Conservation (phyloP, 306 rosid genomes). For the Carpinus fangiana region DNA sequence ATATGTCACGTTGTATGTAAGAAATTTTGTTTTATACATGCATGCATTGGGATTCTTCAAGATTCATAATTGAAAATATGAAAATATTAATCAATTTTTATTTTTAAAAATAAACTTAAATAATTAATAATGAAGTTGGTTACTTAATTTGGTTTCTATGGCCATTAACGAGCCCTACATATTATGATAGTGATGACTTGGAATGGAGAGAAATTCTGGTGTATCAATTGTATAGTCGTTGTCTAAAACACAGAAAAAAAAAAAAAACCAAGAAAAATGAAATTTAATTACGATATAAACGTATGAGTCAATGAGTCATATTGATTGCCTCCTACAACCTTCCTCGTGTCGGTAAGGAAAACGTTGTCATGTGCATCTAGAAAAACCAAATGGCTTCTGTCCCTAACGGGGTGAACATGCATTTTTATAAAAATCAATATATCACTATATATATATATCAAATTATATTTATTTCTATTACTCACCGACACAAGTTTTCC, state of each 20-base stretch:
- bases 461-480: not conserved
- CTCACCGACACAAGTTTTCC: no score
- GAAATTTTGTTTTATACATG: no score
- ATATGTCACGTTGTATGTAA: no score
- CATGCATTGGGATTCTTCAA: no score
- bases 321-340: not conserved
- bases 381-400: slow-evolving; percentile 44
- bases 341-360: slow-evolving; percentile 41
- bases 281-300: no score
- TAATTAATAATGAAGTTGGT: no score
- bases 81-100: not conserved
- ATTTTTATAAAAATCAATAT: not conserved
- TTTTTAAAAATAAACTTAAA: not conserved
- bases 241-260: not conserved
- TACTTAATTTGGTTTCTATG: no score
- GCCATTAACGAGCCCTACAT: not conserved
- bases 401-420: slow-evolving; percentile 20
- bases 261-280: not conserved
- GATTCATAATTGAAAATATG: not conserved
- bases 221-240: not conserved
- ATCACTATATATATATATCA: not conserved
- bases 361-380: slow-evolving; percentile 18
- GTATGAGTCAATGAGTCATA: not conserved
- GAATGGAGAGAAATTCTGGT: not conserved
- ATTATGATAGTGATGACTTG: not conserved